Conservation (phyloP, 495 filamentous ascomycete species). For the Xylaria flabelliformis region DNA sequence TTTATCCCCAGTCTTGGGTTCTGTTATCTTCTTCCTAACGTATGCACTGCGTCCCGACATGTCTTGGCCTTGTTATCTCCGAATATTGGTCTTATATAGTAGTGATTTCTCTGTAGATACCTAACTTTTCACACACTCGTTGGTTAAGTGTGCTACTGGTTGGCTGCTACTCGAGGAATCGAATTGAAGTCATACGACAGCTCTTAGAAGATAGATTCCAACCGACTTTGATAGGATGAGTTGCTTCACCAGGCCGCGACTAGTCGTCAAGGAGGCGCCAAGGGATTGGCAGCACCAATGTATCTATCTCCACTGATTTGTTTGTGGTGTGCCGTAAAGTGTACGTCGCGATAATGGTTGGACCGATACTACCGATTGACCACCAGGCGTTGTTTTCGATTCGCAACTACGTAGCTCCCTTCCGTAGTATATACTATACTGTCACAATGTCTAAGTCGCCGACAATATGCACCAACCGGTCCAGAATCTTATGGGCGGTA, state of each 20-base stretch:
- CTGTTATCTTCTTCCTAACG: slow-evolving; percentile 60
- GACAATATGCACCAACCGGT: slow-evolving; percentile 23
- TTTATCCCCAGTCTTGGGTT: slow-evolving; percentile 45
- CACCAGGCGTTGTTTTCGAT: neutral
- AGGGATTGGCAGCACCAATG: neutral
- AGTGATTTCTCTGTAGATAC: neutral
- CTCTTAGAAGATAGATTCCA: neutral
- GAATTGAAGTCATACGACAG: slow-evolving; percentile 7
- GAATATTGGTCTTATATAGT: neutral
- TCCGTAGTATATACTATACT: neutral
- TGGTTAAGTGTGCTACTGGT: slow-evolving; percentile 9
- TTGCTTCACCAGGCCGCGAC: neutral
- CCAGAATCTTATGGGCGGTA: slow-evolving; percentile 25
- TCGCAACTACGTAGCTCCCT: neutral
- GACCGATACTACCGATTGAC: neutral
- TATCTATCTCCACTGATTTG: neutral
- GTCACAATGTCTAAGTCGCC: neutral
- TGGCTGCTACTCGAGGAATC: slow-evolving; percentile 1
- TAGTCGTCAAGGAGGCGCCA: neutral
- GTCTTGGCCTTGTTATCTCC: slow-evolving; percentile 10
- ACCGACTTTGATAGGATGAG: neutral
- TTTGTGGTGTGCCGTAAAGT: neutral
- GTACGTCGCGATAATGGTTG: neutral
- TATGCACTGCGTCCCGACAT: slow-evolving; percentile 65
- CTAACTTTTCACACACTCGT: slow-evolving; percentile 11